Base-by-base conservation (phyloP, 116 monocot species). In the Iris pallida region DNA sequence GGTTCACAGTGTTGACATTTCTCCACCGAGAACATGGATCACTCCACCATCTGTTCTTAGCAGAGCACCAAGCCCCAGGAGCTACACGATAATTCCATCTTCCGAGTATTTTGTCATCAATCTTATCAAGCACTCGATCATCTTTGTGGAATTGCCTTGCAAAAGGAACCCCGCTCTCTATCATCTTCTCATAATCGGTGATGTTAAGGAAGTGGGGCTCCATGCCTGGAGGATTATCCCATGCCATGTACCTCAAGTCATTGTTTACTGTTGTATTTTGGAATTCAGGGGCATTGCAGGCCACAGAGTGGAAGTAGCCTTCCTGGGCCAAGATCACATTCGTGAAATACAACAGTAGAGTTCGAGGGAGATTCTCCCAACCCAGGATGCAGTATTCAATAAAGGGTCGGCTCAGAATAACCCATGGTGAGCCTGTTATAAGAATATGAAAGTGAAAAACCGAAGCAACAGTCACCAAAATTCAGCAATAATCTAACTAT, bases 301-400 rank as follows among this genome's bases (percentile, higher is more conserved):
- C 61, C 17, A 93, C 88, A 1, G 98, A 93, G 41, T 98, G 98
- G 75, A 98, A 93, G 78, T 98, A 98, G 63, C 88, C 80, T 76
- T 98, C 98, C 67, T 88, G 85, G 11, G 98, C 74, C 3, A 90
- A 74, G 13, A 82, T 51, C 0, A 82, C 98, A 58, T 98, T 92
- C 46, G 98, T 88, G 62, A 98, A 93, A 60, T 98, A 98, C 72
- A 98, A 16, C 20, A 98, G 90, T 9, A 98, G 88, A 0, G 83
- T 85, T 41, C 98, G 72, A 11, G 98, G 98, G 5, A 98, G 85
- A 64, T 98, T 98, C 41, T 98, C 93, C 89, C 90, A 98, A 53
- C 98, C 93, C 18, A 88, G 15, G 17, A 90, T 83, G 71, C 93
- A 93, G 72, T 86, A 93, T 63, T 90, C 84, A 13, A 98, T 40